phyloP scores from a whole-genome alignment of 306 rosid genomes.

The Lotus japonicus region DNA sequence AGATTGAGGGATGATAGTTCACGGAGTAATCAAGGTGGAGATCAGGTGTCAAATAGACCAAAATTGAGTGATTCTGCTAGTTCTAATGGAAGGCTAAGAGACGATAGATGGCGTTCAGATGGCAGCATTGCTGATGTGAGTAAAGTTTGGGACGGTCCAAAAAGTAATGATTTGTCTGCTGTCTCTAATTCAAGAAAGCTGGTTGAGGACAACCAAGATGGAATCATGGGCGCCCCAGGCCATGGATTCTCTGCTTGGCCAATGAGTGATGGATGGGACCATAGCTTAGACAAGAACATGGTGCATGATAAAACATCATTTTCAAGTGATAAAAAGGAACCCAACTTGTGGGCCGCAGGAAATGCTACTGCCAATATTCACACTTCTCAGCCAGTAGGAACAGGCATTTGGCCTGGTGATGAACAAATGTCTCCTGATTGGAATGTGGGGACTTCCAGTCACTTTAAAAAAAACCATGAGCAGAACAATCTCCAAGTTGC shows the following conservation, averaged over 20 bases:
- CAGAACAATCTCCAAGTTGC: slow-evolving; percentile 38
- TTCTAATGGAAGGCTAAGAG: slow-evolving; percentile 51
- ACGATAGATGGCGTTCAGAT: slow-evolving; percentile 42
- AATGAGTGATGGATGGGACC: slow-evolving; percentile 38
- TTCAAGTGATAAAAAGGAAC: slow-evolving; percentile 48
- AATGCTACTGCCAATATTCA: slow-evolving; percentile 26
- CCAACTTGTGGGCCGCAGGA: slow-evolving; percentile 41
- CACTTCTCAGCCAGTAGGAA: slow-evolving; percentile 37
- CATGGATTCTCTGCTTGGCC: slow-evolving; percentile 44
- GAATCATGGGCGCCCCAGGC: slow-evolving; percentile 29
- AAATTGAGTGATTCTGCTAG: slow-evolving; percentile 46
- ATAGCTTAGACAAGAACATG: slow-evolving; percentile 39
- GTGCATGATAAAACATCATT: slow-evolving; percentile 28
- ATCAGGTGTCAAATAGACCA: slow-evolving; percentile 36
- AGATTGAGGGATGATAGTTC: slow-evolving; percentile 50
- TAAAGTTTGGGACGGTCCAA: slow-evolving; percentile 41
- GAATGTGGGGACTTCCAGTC: slow-evolving; percentile 49
- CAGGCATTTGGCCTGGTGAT: slow-evolving; percentile 75
- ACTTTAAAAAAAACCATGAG: slow-evolving; percentile 32
- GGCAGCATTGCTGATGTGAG: slow-evolving; percentile 38
- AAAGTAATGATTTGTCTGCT: slow-evolving; percentile 34
- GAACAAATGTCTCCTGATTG: slow-evolving; percentile 91
- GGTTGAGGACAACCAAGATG: slow-evolving; percentile 35
- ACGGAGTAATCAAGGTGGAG: slow-evolving; percentile 43
- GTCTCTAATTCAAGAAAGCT: slow-evolving; percentile 32